phyloP scores from a whole-genome alignment of 108 stramenopile genomes.

The Aurantiochytrium sp. region DNA sequence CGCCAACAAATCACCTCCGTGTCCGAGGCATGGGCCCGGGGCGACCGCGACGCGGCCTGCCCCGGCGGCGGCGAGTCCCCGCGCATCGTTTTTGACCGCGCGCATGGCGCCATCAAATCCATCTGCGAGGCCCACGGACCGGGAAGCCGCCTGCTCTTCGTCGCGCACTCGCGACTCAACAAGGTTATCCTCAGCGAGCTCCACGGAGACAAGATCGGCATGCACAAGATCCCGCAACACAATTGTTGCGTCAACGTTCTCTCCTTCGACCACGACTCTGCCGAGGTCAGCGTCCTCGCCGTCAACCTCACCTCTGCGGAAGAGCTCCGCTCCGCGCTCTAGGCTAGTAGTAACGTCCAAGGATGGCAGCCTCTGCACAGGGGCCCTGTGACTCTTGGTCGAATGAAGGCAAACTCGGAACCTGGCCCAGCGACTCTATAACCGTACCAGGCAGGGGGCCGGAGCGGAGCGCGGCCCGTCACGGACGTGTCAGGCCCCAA shows the following conservation, averaged over 20 bases:
- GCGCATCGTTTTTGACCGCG: neutral
- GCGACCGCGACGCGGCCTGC: neutral
- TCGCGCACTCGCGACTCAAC: neutral
- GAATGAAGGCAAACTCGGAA: too few species aligned
- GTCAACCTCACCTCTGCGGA: neutral
- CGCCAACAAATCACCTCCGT: neutral
- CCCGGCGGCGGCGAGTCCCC: neutral
- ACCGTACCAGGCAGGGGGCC: too few species aligned
- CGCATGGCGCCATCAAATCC: neutral
- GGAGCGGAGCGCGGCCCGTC: too few species aligned
- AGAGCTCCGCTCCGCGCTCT: neutral
- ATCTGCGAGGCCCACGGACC: neutral
- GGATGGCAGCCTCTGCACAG: too few species aligned
- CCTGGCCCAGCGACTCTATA: too few species aligned
- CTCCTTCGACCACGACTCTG: neutral
- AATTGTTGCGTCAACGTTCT: neutral
- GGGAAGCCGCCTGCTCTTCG: neutral
- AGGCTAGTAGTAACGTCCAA: too few species aligned
- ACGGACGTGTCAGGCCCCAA: too few species aligned
- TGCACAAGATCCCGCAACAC: neutral
- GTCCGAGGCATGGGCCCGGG: neutral
- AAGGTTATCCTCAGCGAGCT: neutral
- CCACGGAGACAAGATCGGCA: neutral
- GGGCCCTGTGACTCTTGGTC: too few species aligned
- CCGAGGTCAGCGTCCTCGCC: neutral